Evolutionary conservation across 257 asterid genomes (phyloP), one percentile per base, ranked within the genome.

Genomic region (Ilex aquifolium): DNA sequence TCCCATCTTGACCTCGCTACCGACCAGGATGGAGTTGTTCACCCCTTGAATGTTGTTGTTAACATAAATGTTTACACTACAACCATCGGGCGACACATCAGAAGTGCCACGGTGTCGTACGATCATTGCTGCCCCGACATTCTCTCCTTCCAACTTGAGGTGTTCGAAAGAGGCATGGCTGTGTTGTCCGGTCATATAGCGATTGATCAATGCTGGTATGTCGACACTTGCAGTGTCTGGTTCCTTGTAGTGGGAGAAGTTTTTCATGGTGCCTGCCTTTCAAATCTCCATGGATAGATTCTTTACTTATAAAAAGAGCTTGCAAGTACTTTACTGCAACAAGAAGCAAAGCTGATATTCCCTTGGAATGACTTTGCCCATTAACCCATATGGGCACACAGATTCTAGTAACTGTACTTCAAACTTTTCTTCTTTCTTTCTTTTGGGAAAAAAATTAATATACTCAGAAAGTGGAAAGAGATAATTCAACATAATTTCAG

Each of bases 331-430:
- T 77, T 66, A 30, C 79, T 61, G 27, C 56, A 64, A 70, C 42
- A 55, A 59, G 87, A 88, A 87, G 95, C 44, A 74, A 88, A 71
- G 86, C 15, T 77, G 61, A 82, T 77, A 78, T 84, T 72, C 86
- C 65, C n/a, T 30, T 48, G 78, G 95, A 82, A 86, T 85, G 69
- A 78, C 27, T 21, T 21, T 21, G 27, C 27, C 27, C 27, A 21
- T 0, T 21, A 21, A 21, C 27, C 27, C 27, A 21, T 21, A 0
- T 21, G 27, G 27, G 27, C 27, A 21, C 27, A 21, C 27, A 21
- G 27, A 21, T 21, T 21, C 27, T 21, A 21, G 27, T 21, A 21
- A 21, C 27, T 21, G 27, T 21, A 1, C 27, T 21, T 21, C 27
- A 21, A 21, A 21, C 27, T 21, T 21, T 21, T 21, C 27, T 21